These are phyloP conservation scores for Tetrahymena malaccensis DNA, from an alignment of 73 alveolate genomes.

Conservation along the genomic window DNA sequence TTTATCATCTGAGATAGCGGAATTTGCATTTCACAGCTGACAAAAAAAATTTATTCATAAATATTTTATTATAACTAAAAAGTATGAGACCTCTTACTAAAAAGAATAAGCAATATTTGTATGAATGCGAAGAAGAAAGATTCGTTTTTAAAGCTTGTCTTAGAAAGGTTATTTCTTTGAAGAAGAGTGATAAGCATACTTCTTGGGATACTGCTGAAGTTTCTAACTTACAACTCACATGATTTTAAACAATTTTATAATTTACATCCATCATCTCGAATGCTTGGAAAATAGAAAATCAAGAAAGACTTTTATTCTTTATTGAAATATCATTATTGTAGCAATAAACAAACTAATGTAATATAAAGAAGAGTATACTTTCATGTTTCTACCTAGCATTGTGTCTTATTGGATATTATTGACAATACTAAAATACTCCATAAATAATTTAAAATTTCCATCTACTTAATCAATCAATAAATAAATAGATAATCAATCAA, in stretches of 20 bases:
- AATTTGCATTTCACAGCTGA: neutral
- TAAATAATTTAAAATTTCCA: neutral
- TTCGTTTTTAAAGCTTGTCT: conserved; percentile 78
- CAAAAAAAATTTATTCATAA: neutral
- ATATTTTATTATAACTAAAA: neutral
- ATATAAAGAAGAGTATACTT: neutral
- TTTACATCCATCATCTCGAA: neutral
- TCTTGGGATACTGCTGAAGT: conserved; percentile 80
- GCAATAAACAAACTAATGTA: neutral
- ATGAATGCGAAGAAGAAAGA: conserved; percentile 89
- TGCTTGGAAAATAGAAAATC: neutral
- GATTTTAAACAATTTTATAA: conserved; percentile 1
- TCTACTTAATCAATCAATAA: too few relatives aligned
- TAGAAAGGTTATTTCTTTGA: conserved; percentile 58
- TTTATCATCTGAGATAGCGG: too few relatives aligned
- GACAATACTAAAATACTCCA: neutral
- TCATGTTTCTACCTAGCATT: neutral
- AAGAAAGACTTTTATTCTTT: neutral
- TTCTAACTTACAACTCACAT: conserved; percentile 54
- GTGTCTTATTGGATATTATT: neutral
- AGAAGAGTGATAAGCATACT: conserved; percentile 64
- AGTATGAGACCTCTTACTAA: conserved; percentile 49
- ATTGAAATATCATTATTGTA: neutral
- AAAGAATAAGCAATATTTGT: conserved; percentile 61
- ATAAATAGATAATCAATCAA: too few relatives aligned